These are phyloP conservation scores for Leersia perrieri DNA, from an alignment of 176 grass and related monocot species.

Conservation along the genomic window DNA sequence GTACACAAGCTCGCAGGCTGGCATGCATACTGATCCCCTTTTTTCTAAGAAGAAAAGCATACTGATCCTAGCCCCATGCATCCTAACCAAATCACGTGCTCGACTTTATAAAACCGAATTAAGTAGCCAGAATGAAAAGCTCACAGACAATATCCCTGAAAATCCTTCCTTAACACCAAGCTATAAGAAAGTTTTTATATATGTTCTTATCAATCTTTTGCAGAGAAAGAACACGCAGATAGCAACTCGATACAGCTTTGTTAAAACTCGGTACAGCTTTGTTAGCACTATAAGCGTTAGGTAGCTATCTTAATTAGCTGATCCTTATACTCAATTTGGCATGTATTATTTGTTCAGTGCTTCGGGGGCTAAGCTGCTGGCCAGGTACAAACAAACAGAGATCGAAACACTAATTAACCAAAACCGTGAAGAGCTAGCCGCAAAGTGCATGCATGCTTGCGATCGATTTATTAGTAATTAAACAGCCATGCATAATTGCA, in stretches of 20 bases:
- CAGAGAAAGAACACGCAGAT: conserved; percentile 2
- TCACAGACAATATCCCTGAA: conserved; percentile 4
- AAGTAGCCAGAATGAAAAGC: background rate
- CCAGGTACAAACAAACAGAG: background rate
- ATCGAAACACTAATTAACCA: background rate
- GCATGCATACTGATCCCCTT: too few relatives aligned
- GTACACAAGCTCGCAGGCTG: too few relatives aligned
- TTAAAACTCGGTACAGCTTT: too few relatives aligned
- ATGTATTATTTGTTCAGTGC: background rate
- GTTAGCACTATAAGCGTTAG: background rate
- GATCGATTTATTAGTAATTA: conserved; percentile 9
- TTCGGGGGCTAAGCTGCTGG: background rate
- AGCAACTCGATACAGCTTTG: background rate
- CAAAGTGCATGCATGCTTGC: conserved; percentile 8
- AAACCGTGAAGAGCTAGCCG: background rate
- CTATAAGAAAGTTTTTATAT: background rate
- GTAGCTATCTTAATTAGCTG: background rate
- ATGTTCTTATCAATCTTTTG: background rate
- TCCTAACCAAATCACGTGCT: background rate
- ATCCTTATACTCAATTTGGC: background rate
- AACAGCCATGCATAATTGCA: background rate
- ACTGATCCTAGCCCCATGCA: too few relatives aligned
- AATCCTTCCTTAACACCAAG: conserved; percentile 5
- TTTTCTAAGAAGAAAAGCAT: too few relatives aligned
- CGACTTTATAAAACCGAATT: background rate